Base-by-base conservation (phyloP, 257 asterid genomes). In the Nicotiana tomentosiformis region DNA sequence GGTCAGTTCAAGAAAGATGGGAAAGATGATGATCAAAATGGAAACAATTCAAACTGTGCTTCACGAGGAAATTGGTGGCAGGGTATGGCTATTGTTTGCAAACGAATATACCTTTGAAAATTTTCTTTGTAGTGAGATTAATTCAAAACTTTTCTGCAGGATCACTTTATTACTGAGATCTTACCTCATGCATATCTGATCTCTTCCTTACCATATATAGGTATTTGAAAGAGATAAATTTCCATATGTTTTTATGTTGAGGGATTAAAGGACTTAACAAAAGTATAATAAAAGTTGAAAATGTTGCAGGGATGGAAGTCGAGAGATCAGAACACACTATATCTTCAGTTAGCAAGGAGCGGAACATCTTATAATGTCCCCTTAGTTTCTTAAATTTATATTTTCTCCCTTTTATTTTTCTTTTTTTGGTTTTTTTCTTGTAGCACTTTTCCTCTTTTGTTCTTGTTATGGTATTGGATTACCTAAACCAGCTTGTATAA, bases 51-150 rank as follows among this genome's bases (percentile, higher is more conserved):
- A 30, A 88, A 84, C 23, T 74, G 88, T 78, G 98, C 95, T 76
- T 91, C 97, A 2, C 88, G 97, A 88, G 97, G 98, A 85, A 91
- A 94, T 77, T 94, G 97, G 98, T 94, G 98, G 98, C 88, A 93
- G 88, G 97, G 96, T 91, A 90, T 55, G 85, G 29, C 56, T 60
- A 2, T 61, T 32, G 18, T 43, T 43, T 8, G 51, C 51, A 49
- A 23, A 78, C 46, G 49, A 70, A 51, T 3, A 16, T 57, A 53
- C 37, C 43, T 77, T 68, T 51, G 12, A 9, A 23, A 23, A 11
- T 43, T 11, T 43, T 43, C 51, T 43, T 43, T 11, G 51, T 11
- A 6, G 78, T 14, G 26, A 43, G 20, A 46, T 26, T 35, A 4
- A 60, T 20, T 4, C 14, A 65, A 5, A 62, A 10, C 61, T 53